A percentile compares a stretch with the other conserved stretches of the same genome.
These are phyloP conservation scores for Zasmidium angulare DNA, from an alignment of 2,329 filamentous ascomycete species.

Conservation along the genomic window DNA sequence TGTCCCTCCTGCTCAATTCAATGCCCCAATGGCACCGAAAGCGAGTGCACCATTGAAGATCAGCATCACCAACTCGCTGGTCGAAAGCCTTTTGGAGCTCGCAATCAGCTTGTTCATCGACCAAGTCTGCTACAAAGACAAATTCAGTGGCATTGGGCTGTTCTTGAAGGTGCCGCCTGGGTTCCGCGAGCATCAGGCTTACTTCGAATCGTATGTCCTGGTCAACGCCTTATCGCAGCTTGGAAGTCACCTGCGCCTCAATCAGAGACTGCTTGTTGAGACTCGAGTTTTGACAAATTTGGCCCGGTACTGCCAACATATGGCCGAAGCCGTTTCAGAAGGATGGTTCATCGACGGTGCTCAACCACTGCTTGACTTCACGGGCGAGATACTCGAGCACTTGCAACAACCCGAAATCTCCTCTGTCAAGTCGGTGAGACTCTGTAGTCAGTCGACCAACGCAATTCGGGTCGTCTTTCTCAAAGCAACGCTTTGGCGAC, in stretches of 20 bases:
- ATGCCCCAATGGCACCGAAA: conserved; percentile 59
- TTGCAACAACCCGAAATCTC: conserved; percentile 82
- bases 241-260: conserved; percentile 66
- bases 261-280: conserved; percentile 73
- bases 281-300: conserved; percentile 85
- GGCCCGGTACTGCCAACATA: conserved; percentile 73
- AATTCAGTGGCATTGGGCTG: conserved; percentile 83
- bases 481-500: conserved; percentile 72
- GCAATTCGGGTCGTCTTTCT: conserved; percentile 76
- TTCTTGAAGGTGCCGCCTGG: conserved; percentile 88
- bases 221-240: conserved; percentile 72
- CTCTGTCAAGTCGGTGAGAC: conserved; percentile 78
- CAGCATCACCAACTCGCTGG: conserved; percentile 65
- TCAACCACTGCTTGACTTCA: conserved; percentile 79
- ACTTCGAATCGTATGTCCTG: conserved; percentile 88
- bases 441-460: conserved; percentile 80
- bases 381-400: conserved; percentile 81
- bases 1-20: conserved; percentile 63
- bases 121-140: conserved; percentile 80
- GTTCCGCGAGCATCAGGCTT: conserved; percentile 90
- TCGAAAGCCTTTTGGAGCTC: conserved; percentile 75
- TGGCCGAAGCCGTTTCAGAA: conserved; percentile 89
- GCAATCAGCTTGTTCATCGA: conserved; percentile 80
- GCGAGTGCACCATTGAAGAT: conserved; percentile 51
- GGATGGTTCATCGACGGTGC: conserved; percentile 94